Conservation (phyloP, 495 filamentous ascomycete genomes). For the Penicillium arizonense region DNA sequence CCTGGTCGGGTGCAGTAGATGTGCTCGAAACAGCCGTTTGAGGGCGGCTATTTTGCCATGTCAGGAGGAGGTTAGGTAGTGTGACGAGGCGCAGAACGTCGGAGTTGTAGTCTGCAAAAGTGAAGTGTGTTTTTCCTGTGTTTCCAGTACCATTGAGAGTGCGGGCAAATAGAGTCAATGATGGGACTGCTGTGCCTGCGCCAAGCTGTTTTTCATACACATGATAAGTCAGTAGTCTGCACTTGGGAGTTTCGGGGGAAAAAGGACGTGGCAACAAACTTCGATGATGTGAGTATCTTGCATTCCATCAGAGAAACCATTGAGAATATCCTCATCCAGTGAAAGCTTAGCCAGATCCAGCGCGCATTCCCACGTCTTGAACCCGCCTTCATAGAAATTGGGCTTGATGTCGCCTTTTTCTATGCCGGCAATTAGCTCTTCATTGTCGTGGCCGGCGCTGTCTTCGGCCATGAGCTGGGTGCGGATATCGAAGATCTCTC, state of each 20-base stretch:
- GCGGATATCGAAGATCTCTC: slow-evolving; percentile 90
- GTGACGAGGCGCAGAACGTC: slow-evolving; percentile 83
- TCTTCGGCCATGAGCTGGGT: slow-evolving; percentile 94
- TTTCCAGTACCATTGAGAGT: slow-evolving; percentile 46
- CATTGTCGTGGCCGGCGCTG: slow-evolving; percentile 42
- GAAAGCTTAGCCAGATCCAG: slow-evolving; percentile 76
- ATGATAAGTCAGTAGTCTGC: not conserved
- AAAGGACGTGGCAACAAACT: slow-evolving; percentile 46
- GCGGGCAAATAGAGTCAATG: slow-evolving; percentile 71
- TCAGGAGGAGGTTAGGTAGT: slow-evolving; percentile 81
- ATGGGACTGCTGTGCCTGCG: slow-evolving; percentile 86
- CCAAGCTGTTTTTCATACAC: slow-evolving; percentile 59
- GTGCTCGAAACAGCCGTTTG: slow-evolving; percentile 6
- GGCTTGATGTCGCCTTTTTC: slow-evolving; percentile 83
- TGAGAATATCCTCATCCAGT: slow-evolving; percentile 12
- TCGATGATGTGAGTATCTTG: slow-evolving; percentile 65
- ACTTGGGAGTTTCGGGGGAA: not conserved
- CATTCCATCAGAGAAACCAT: slow-evolving; percentile 25
- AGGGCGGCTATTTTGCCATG: slow-evolving; percentile 56
- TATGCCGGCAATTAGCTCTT: slow-evolving; percentile 54
- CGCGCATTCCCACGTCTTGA: slow-evolving; percentile 98
- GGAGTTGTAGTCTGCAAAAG: slow-evolving; percentile 86
- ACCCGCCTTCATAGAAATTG: slow-evolving; percentile 94
- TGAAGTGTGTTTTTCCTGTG: slow-evolving; percentile 52
- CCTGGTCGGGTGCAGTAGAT: slow-evolving; percentile 23